Percentiles rank a stretch among this genome's conserved stretches.
Evolutionary conservation across 768 basidiomycete genomes (phyloP).

Genomic region (Grammothele lineata): DNA sequence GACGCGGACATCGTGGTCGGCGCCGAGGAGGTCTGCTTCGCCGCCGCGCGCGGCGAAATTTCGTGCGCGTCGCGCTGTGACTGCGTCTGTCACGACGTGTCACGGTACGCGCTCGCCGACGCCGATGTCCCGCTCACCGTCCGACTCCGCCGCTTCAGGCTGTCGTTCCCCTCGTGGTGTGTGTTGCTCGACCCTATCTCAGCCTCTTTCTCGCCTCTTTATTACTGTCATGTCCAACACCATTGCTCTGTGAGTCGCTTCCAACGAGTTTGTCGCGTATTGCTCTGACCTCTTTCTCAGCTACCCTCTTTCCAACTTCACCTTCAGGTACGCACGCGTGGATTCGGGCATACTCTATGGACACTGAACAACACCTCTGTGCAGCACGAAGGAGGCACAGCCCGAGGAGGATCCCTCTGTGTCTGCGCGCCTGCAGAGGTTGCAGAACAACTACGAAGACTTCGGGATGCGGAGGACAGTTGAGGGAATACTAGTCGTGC

Average conservation of each 20-base stretch:
- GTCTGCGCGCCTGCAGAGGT: conserved; percentile 85
- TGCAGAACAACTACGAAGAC: conserved; percentile 96
- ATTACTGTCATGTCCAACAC: conserved; percentile 53
- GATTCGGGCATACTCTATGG: background rate
- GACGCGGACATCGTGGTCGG: conserved; percentile 2
- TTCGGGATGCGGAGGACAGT: conserved; percentile 96
- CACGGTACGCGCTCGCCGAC: background rate
- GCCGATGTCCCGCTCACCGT: too few species aligned
- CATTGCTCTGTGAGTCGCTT: conserved; percentile 39
- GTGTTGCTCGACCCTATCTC: too few species aligned
- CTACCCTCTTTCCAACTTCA: conserved; percentile 87
- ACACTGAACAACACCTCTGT: background rate
- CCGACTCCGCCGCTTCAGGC: too few species aligned
- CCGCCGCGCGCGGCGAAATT: background rate
- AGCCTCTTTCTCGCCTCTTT: background rate
- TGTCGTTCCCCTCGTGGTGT: too few species aligned
- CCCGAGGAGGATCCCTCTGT: conserved; percentile 98
- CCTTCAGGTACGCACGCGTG: conserved; percentile 62
- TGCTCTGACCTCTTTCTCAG: conserved; percentile 31
- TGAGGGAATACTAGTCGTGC: conserved; percentile 84
- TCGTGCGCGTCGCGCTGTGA: background rate
- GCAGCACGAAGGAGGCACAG: conserved; percentile 91
- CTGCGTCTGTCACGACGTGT: background rate
- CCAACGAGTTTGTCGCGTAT: background rate
- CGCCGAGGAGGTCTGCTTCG: background rate